Evolutionary conservation across 106 monocot species (phyloP).

Genomic region (Platanthera guangdongensis): DNA sequence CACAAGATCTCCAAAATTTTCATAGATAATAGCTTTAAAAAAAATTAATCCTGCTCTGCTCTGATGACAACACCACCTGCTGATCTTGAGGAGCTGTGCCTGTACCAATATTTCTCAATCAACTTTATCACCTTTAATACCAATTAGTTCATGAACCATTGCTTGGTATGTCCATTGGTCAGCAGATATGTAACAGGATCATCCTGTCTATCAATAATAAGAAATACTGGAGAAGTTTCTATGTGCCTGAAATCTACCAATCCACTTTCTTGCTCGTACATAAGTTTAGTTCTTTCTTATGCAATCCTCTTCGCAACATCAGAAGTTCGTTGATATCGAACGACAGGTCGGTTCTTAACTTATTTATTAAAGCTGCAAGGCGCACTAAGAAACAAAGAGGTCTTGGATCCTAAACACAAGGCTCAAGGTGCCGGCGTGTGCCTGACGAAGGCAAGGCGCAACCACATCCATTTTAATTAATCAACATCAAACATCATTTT

Average conservation of each 20-base stretch:
- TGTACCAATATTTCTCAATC: constrained; percentile 45
- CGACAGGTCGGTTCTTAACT: constrained; percentile 38
- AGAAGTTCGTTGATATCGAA: constrained; percentile 91
- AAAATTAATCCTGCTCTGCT: constrained; percentile 82
- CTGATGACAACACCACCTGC: constrained; percentile 77
- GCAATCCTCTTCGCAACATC: constrained; percentile 95
- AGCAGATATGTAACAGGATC: constrained; percentile 95
- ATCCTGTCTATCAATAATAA: constrained; percentile 92
- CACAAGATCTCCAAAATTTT: constrained; percentile 99
- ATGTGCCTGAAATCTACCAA: constrained; percentile 98
- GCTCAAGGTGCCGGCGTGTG: too few relatives aligned
- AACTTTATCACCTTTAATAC: constrained; percentile 86
- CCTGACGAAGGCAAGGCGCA: too few relatives aligned
- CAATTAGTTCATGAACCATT: constrained; percentile 97
- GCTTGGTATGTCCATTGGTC: constrained; percentile 99
- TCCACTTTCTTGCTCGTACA: constrained; percentile 99
- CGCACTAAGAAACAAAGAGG: too few relatives aligned
- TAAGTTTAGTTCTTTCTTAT: constrained; percentile 82
- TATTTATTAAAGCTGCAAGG: too few relatives aligned
- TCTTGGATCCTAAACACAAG: too few relatives aligned
- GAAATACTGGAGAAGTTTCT: constrained; percentile 78
- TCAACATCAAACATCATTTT: too few relatives aligned
- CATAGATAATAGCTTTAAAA: constrained; percentile 89
- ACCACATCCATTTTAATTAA: too few relatives aligned
- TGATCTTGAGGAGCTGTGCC: constrained; percentile 81